Percentiles rank a stretch among this genome's conserved stretches.
These are phyloP conservation scores for Erodium trifolium DNA, from an alignment of 441 rosid genomes.

Conservation along the genomic window DNA sequence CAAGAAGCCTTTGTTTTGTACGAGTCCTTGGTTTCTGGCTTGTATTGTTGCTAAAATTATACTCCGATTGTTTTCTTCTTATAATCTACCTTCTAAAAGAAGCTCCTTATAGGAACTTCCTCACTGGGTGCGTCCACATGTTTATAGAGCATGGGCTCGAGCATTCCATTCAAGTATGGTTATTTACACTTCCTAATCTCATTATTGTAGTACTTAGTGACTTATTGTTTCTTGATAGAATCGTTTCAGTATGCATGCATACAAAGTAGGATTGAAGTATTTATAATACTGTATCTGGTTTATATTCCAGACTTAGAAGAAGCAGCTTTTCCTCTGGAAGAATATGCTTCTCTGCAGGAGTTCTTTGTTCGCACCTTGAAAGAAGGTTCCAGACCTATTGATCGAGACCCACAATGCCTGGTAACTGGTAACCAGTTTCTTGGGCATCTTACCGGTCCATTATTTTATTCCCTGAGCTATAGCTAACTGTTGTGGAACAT, in stretches of 20 bases:
- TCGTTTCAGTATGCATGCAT: slow-evolving; percentile 2
- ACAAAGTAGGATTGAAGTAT: slow-evolving; percentile 12
- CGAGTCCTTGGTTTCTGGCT: neutral
- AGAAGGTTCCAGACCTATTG: slow-evolving; percentile 86
- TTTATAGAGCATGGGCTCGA: slow-evolving; percentile 84
- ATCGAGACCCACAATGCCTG: slow-evolving; percentile 79
- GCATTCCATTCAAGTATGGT: slow-evolving; percentile 86
- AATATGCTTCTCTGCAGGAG: slow-evolving; percentile 68
- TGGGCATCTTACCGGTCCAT: slow-evolving; percentile 24
- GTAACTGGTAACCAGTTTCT: slow-evolving; percentile 75
- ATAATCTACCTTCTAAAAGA: slow-evolving; percentile 21
- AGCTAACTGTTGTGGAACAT: slow-evolving; percentile 16
- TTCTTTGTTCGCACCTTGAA: slow-evolving; percentile 80
- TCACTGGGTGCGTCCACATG: slow-evolving; percentile 68
- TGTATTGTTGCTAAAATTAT: slow-evolving; percentile 9
- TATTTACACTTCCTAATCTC: slow-evolving; percentile 2
- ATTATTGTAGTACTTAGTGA: slow-evolving; percentile 7
- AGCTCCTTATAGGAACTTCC: slow-evolving; percentile 64
- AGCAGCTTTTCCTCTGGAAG: slow-evolving; percentile 70
- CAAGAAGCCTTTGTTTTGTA: neutral
- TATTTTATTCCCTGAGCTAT: slow-evolving; percentile 18
- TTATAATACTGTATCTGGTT: slow-evolving; percentile 12
- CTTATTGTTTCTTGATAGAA: slow-evolving; percentile 9
- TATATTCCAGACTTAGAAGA: slow-evolving; percentile 72
- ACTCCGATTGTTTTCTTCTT: neutral